Evolutionary conservation across 441 rosid species (phyloP).

Genomic region (Kokia cookei): DNA sequence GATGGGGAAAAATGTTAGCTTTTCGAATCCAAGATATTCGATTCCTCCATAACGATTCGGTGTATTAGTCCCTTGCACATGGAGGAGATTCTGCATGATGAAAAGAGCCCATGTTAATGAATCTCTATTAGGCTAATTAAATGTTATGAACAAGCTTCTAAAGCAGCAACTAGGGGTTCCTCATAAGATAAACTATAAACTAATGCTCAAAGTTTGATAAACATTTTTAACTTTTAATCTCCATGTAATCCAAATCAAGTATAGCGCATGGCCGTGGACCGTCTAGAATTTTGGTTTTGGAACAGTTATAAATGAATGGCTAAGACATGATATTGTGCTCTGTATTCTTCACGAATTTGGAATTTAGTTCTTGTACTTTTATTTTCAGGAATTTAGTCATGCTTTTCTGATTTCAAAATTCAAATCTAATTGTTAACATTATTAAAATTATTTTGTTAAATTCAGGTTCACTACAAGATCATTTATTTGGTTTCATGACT

Average conservation of each 20-base stretch:
- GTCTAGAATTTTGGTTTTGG: background rate
- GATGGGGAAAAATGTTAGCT: slow-evolving; percentile 80
- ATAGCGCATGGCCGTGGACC: background rate
- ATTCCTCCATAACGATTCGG: slow-evolving; percentile 79
- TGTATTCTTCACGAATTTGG: too few relatives aligned
- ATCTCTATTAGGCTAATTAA: background rate
- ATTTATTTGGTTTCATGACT: too few relatives aligned
- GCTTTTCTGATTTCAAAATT: too few relatives aligned
- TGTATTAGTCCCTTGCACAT: slow-evolving; percentile 58
- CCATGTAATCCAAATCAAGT: background rate
- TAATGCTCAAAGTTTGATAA: background rate
- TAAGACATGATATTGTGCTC: too few relatives aligned
- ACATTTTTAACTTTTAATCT: background rate
- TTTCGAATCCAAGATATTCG: slow-evolving; percentile 78
- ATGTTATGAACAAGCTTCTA: background rate
- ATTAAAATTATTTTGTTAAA: too few relatives aligned
- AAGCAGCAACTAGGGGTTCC: background rate
- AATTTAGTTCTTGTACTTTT: too few relatives aligned
- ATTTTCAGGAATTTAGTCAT: too few relatives aligned
- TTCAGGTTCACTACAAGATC: too few relatives aligned
- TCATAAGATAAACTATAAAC: background rate
- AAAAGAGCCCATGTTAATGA: background rate
- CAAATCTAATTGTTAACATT: too few relatives aligned
- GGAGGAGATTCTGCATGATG: slow-evolving; percentile 68
- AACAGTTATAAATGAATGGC: background rate